Percentiles rank a stretch among this genome's conserved stretches.
phyloP scores from a whole-genome alignment of 768 basidiomycete species.

The Boletus coccyginus region DNA sequence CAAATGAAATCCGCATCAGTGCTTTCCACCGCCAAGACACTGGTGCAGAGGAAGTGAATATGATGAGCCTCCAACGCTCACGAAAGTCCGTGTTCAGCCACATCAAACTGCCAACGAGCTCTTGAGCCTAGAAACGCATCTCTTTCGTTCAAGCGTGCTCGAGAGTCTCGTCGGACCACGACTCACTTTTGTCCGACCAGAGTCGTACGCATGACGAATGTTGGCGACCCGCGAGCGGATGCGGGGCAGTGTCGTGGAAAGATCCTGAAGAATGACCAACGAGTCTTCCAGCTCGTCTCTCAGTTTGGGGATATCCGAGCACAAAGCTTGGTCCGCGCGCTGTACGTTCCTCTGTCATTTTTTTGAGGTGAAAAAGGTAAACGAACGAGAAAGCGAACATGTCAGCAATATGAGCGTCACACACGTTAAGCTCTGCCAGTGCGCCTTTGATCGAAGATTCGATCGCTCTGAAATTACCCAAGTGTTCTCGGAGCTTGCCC shows the following conservation, averaged over 20 bases:
- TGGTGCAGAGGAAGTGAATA: constrained; percentile 70
- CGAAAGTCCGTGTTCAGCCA: constrained; percentile 82
- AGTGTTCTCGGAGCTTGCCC: constrained; percentile 64
- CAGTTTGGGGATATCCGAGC: constrained; percentile 61
- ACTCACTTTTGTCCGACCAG: constrained; percentile 63
- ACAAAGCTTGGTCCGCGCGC: constrained; percentile 57
- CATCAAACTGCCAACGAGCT: constrained; percentile 58
- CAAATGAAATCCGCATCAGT: constrained; percentile 58
- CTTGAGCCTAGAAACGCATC: constrained; percentile 47
- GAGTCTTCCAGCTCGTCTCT: constrained; percentile 60
- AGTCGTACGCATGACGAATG: constrained; percentile 66
- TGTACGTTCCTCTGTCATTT: constrained; percentile 50
- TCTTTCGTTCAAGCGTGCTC: neutral
- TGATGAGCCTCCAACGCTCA: constrained; percentile 69
- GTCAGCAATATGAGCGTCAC: neutral
- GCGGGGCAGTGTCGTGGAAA: constrained; percentile 57
- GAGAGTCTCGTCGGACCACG: neutral
- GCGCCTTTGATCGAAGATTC: constrained; percentile 68
- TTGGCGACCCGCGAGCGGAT: constrained; percentile 60
- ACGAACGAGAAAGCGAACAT: neutral
- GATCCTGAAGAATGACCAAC: constrained; percentile 51
- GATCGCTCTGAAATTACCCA: constrained; percentile 74
- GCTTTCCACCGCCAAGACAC: constrained; percentile 71
- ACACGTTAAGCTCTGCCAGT: constrained; percentile 57
- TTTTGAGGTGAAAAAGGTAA: neutral